Percentiles rank a stretch among this genome's conserved stretches.
Evolutionary conservation across 2,329 filamentous ascomycete genomes (phyloP).

Genomic region (Talaromyces atroroseus): DNA sequence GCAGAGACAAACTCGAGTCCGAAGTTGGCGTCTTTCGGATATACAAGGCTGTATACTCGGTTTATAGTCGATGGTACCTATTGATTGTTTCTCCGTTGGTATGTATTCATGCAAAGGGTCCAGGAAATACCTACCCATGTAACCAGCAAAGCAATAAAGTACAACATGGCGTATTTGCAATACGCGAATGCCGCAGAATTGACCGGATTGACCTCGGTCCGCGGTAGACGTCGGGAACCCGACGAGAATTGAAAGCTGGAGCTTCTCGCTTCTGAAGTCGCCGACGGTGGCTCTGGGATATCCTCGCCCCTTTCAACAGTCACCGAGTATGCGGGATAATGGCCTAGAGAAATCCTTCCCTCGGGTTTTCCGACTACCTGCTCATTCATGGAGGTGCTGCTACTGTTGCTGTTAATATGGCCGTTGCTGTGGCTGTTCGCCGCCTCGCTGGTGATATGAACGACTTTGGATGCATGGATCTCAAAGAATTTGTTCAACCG

Average conservation of each 20-base stretch:
- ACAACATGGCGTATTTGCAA: constrained; percentile 35
- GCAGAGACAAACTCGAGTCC: constrained; percentile 65
- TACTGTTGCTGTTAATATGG: background rate
- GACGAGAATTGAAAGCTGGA: constrained; percentile 1
- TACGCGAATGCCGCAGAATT: constrained; percentile 36
- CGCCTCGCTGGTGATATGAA: constrained; percentile 56
- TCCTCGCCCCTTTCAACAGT: constrained; percentile 24
- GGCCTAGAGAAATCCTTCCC: background rate
- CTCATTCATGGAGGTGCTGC: background rate
- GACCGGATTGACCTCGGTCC: constrained; percentile 15
- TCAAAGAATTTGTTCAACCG: constrained; percentile 41
- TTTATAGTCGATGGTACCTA: constrained; percentile 68
- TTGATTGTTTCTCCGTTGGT: background rate
- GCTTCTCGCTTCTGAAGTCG: background rate
- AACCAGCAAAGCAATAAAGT: constrained; percentile 38
- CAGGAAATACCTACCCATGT: constrained; percentile 31
- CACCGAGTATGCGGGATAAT: constrained; percentile 23
- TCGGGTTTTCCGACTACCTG: background rate
- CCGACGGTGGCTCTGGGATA: constrained; percentile 8
- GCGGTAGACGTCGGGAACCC: background rate
- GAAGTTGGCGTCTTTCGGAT: constrained; percentile 49
- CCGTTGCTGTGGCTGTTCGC: constrained; percentile 13
- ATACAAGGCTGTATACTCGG: constrained; percentile 63
- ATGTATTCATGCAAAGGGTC: background rate
- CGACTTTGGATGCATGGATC: constrained; percentile 48